Conservation (phyloP, 192 early-diverging fungal species). For the Coemansia sp. region DNA sequence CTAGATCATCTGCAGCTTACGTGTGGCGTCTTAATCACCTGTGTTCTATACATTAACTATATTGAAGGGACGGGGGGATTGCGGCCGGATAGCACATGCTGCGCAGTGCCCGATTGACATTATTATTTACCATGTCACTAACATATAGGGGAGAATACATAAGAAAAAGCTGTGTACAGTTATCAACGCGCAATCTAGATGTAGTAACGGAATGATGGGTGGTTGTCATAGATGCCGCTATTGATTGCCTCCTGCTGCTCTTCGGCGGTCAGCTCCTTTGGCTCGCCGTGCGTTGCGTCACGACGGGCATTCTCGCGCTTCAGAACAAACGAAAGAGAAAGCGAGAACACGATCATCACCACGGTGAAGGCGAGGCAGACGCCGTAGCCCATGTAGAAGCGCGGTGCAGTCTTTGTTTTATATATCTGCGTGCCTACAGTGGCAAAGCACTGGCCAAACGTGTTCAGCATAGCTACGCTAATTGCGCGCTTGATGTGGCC, state of each 20-base stretch:
- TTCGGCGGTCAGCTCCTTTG: slow-evolving; percentile 25
- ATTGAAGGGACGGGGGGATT: not conserved
- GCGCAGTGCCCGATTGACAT: not conserved
- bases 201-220: slow-evolving; percentile 49
- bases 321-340: slow-evolving; percentile 57
- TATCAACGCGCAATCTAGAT: slow-evolving; percentile 12
- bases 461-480: slow-evolving; percentile 65
- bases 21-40: not conserved
- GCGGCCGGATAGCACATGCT: not conserved
- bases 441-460: slow-evolving; percentile 72
- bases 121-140: not conserved
- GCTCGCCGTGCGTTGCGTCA: slow-evolving; percentile 24
- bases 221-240: slow-evolving; percentile 42
- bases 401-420: slow-evolving; percentile 59
- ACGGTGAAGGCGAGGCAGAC: slow-evolving; percentile 57
- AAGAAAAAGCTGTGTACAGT: not conserved
- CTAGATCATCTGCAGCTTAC: not conserved
- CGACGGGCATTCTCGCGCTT: slow-evolving; percentile 60
- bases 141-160: not conserved
- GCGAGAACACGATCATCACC: slow-evolving; percentile 51
- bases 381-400: slow-evolving; percentile 58
- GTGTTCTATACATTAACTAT: not conserved
- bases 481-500: slow-evolving; percentile 74
- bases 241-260: slow-evolving; percentile 41
- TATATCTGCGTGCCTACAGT: slow-evolving; percentile 75